These are phyloP conservation scores for Chalara sp. DNA, from an alignment of 2,329 filamentous ascomycete species.

Conservation along the genomic window DNA sequence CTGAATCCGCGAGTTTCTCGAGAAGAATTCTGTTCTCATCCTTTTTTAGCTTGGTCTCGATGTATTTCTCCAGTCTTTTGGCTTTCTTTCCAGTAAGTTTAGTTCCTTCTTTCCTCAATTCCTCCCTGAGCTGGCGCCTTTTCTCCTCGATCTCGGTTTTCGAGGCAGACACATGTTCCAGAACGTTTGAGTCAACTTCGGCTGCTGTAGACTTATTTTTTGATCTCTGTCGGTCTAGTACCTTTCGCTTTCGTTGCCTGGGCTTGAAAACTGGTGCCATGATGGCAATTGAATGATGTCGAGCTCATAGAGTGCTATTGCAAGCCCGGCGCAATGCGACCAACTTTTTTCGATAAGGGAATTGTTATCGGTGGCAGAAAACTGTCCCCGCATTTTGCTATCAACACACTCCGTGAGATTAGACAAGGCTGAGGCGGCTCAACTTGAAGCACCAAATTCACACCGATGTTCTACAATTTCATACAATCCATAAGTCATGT, in stretches of 20 bases:
- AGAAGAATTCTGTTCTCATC: conserved; percentile 84
- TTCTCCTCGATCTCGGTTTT: conserved; percentile 42
- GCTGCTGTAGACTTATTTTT: conserved; percentile 33
- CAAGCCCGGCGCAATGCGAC: neutral
- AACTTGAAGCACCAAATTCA: neutral
- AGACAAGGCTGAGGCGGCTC: conserved; percentile 6
- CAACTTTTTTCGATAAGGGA: neutral
- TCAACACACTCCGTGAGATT: too few relatives aligned
- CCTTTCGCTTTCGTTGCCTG: conserved; percentile 61
- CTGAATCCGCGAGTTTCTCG: conserved; percentile 71
- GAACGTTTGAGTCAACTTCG: conserved; percentile 44
- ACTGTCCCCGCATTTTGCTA: too few relatives aligned
- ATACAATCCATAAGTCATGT: conserved; percentile 7
- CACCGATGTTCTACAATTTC: too few relatives aligned
- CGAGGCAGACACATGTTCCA: conserved; percentile 42
- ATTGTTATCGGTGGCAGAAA: too few relatives aligned
- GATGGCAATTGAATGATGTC: conserved; percentile 1
- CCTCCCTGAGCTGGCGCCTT: conserved; percentile 47
- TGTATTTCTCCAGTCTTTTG: conserved; percentile 62
- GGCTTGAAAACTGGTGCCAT: conserved; percentile 46
- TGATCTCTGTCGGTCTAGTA: conserved; percentile 55
- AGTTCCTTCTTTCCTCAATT: conserved; percentile 42
- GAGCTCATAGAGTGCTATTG: too few relatives aligned
- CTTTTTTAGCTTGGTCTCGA: conserved; percentile 87
- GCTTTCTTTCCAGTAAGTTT: conserved; percentile 60